Evolutionary conservation across 73 alveolate genomes (phyloP).

Genomic region (Paramecium primaurelia): DNA sequence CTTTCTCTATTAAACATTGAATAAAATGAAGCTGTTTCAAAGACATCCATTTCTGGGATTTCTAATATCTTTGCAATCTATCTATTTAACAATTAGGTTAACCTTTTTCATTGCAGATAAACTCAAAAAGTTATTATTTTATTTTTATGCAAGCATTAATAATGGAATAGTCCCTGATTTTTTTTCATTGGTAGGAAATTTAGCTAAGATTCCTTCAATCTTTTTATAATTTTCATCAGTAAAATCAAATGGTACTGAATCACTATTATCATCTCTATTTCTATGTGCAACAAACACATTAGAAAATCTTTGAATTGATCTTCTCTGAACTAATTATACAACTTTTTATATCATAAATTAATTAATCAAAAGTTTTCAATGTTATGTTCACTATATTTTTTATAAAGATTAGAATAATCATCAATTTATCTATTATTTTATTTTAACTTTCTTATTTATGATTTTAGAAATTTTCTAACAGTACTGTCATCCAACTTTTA

Average conservation of each 20-base stretch:
- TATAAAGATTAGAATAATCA: conserved; percentile 6
- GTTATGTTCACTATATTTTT: conserved; percentile 23
- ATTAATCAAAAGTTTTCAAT: conserved; percentile 5
- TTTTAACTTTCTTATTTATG: not conserved
- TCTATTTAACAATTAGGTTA: not conserved
- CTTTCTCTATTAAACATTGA: conserved; percentile 88
- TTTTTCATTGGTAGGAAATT: conserved; percentile 80
- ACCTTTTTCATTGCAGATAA: conserved; percentile 89
- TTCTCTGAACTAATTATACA: not conserved
- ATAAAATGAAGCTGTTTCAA: conserved; percentile 87
- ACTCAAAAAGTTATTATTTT: conserved; percentile 79
- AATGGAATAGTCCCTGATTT: conserved; percentile 81
- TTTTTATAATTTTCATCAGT: conserved; percentile 77
- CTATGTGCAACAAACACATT: conserved; percentile 41
- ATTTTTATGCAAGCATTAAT: conserved; percentile 76
- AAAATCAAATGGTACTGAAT: conserved; percentile 85
- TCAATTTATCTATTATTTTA: conserved; percentile 36
- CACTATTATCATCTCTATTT: conserved; percentile 66
- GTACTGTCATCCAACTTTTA: not conserved
- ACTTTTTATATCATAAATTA: conserved; percentile 37
- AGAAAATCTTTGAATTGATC: not conserved
- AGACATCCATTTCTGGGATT: conserved; percentile 84
- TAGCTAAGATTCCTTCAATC: conserved; percentile 67
- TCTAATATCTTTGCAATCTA: conserved; percentile 77
- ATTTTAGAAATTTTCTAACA: not conserved